Evolutionary conservation across 139 green algal genomes (phyloP), one percentile per base, ranked within the genome.

Genomic region (Microglena sp.): DNA sequence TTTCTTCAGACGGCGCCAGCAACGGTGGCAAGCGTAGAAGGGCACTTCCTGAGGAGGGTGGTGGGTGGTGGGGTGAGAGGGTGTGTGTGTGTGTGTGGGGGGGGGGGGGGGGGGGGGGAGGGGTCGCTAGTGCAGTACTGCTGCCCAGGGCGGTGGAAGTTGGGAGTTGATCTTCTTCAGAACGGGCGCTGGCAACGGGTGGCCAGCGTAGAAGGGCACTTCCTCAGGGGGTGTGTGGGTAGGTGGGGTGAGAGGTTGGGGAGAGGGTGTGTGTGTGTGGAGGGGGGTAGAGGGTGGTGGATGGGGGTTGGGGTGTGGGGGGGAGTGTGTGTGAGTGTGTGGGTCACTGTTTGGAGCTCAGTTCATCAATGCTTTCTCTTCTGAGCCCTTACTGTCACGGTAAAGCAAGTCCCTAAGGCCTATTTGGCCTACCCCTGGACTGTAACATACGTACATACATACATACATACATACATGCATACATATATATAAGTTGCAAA

Each of bases 201-300:
- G 92, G 29, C 87, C 90, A 0, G 89, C 86, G 64, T 96, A 97
- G 63, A 90, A 89, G 0, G 92, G 92, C 59, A 94, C 89, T n/a
- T n/a, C n/a, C 40, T 50, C 15, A 18, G 40, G 40, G 15, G 18
- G 40, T 50, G 40, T 50, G 40, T 50, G 40, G 11, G 40, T 50
- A 18, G 11, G 40, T 50, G n/a, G n/a, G n/a, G n/a, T n/a, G n/a
- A n/a, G n/a, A n/a, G n/a, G n/a, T n/a, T n/a, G n/a, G n/a, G n/a
- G n/a, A n/a, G n/a, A n/a, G n/a, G n/a, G 40, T 50, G 40, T 50
- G 40, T 50, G 40, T 50, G 40, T 50, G 40, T 50, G 40, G 15
- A 50, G 11, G 40, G 11, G 40, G 11, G 40, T 50, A 18, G 11
- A 24, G 11, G 40, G 18, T 11, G 18, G 40, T 24, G 40, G 18